Evolutionary conservation across 2,329 filamentous ascomycete species (phyloP).

Genomic region (Aspergillus phoenicis): DNA sequence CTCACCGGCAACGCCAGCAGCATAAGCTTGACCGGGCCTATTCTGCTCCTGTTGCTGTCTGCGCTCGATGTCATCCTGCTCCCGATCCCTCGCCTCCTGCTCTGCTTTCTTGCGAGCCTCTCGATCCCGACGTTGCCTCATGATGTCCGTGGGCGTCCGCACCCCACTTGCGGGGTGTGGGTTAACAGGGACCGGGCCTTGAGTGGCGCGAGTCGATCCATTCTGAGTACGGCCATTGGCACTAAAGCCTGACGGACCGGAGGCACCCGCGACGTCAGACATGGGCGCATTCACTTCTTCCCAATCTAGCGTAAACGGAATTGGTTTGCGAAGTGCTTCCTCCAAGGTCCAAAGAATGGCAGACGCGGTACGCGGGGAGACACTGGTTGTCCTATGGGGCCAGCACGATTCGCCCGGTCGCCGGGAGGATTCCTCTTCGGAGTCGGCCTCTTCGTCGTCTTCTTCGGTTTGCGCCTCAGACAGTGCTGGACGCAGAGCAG

Average conservation of each 20-base stretch:
- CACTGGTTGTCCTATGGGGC: constrained; percentile 56
- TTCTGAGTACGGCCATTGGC: constrained; percentile 61
- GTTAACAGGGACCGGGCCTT: constrained; percentile 57
- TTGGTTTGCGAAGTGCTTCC: constrained; percentile 80
- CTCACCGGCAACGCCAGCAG: constrained; percentile 47
- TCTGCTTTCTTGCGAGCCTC: constrained; percentile 72
- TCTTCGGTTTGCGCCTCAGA: constrained; percentile 39
- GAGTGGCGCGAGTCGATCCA: constrained; percentile 56
- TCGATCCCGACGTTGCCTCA: constrained; percentile 79
- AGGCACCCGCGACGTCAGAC: constrained; percentile 74
- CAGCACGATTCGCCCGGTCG: constrained; percentile 52
- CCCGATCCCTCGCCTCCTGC: constrained; percentile 61
- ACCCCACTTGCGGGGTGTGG: constrained; percentile 61
- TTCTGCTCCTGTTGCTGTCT: constrained; percentile 39
- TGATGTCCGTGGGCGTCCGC: constrained; percentile 84
- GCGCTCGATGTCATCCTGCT: constrained; percentile 56
- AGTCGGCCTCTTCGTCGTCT: constrained; percentile 28
- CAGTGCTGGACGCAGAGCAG: constrained; percentile 32
- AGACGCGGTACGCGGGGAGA: constrained; percentile 82
- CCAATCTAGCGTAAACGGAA: constrained; percentile 79
- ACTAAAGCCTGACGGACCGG: constrained; percentile 46
- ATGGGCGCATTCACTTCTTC: constrained; percentile 89
- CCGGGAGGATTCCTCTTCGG: constrained; percentile 34
- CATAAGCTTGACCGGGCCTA: constrained; percentile 41
- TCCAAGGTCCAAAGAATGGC: constrained; percentile 92